Evolutionary conservation across 805 yeast genomes (phyloP), one percentile per base, ranked within the genome.

Genomic region (Lipomyces oligophaga): DNA sequence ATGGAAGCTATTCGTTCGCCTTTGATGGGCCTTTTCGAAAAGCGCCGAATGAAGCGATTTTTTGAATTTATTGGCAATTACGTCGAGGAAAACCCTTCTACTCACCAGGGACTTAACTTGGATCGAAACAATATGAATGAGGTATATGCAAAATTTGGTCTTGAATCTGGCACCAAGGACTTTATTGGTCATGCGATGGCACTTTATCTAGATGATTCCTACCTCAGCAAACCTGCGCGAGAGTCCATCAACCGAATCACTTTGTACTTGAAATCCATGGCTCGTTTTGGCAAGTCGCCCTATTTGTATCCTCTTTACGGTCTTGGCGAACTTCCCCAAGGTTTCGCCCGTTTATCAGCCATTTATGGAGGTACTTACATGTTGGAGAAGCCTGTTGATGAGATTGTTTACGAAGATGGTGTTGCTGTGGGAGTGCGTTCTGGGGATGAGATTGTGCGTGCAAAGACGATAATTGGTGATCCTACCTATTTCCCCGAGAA

Each of bases 121-220:
- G 97, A 90, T 67, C 76, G 73, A 54, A 83, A 82, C 66, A 85
- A 96, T 41, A 90, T 89, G 90, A 86, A 85, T 56, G 95, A 87
- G 60, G 82, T 93, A 30, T 93, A 84, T 67, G 76, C 78, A 62
- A 83, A 90, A 65, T 93, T 81, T 62, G 96, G 97, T 5, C 77
- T 93, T 44, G 96, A 93, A 60, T 77, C 78, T 45, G 96, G 96
- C 30, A 89, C 97, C 18, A 83, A 86, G 63, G 97, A 93, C 67
- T 93, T 93, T 62, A 85, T 93, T 56, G 98, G 98, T 37, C 98
- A 93, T 67, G 93, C 98, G 3, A 93, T 93, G 98, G 98, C 97
- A 13, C 76, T 93, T 50, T 89, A 95, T 83, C 77, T 93, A 18
- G 89, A 86, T 61, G 98, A 93, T 63, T 88, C 83, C 44, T 93